Conservation (phyloP, 306 rosid genomes). For the Pyrus bretschneideri region DNA sequence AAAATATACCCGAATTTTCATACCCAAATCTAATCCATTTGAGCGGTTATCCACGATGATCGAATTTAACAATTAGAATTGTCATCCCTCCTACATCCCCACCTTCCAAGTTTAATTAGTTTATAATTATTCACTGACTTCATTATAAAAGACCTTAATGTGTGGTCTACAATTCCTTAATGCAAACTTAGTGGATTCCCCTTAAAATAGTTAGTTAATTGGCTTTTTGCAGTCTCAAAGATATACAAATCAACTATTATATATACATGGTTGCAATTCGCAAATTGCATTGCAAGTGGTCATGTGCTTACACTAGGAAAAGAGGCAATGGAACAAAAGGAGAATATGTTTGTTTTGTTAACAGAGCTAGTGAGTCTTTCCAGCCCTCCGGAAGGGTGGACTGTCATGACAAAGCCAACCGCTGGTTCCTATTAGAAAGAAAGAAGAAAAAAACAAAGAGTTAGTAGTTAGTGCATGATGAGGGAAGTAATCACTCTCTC, state of each 20-base stretch:
- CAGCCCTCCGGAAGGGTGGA: too few species aligned
- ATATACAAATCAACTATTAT: background rate
- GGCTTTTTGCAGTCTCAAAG: conserved; percentile 26
- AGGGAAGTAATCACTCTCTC: too few species aligned
- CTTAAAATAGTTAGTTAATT: background rate
- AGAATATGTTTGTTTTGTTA: conserved; percentile 9
- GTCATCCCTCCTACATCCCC: conserved; percentile 2
- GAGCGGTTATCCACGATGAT: too few species aligned
- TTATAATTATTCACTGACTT: conserved; percentile 25
- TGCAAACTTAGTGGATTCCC: conserved; percentile 33
- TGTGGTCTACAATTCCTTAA: conserved; percentile 47
- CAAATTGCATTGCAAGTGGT: conserved; percentile 13
- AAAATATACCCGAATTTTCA: too few species aligned
- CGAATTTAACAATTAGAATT: too few species aligned
- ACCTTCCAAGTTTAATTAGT: conserved; percentile 20
- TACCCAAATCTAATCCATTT: too few species aligned
- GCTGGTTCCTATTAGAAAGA: too few species aligned
- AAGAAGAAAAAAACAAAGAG: too few species aligned
- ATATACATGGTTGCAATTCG: background rate
- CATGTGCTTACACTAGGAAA: conserved; percentile 30
- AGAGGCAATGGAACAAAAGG: conserved; percentile 16
- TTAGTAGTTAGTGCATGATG: too few species aligned
- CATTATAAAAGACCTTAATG: conserved; percentile 6
- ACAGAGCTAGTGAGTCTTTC: background rate
- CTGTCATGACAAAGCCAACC: too few species aligned